phyloP scores from a whole-genome alignment of 179 eudicot species.

The Actinidia chinensis region DNA sequence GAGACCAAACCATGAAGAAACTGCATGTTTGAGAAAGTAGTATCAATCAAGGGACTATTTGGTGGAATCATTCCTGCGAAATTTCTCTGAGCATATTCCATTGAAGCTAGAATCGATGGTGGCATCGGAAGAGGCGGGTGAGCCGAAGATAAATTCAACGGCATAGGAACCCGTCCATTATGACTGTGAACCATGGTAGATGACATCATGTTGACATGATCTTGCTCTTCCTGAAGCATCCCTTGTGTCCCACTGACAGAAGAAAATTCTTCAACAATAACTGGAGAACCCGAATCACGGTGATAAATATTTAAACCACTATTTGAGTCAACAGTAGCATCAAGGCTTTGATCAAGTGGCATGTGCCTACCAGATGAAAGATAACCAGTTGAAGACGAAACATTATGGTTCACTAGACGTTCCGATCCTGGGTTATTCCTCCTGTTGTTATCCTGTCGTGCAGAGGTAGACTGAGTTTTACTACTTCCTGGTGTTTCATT shows the following conservation, averaged over 20 bases:
- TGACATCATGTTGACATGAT: constrained; percentile 75
- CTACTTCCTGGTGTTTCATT: constrained; percentile 42
- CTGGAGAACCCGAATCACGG: constrained; percentile 35
- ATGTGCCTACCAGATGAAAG: constrained; percentile 30
- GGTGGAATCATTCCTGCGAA: constrained; percentile 54
- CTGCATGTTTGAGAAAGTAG: constrained; percentile 63
- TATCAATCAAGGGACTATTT: constrained; percentile 53
- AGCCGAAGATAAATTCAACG: constrained; percentile 52
- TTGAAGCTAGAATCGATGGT: constrained; percentile 61
- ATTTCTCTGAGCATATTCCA: constrained; percentile 62
- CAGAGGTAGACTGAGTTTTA: constrained; percentile 37
- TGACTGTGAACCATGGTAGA: constrained; percentile 49
- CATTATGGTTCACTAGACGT: constrained; percentile 31
- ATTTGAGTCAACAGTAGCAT: constrained; percentile 36
- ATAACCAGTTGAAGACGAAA: constrained; percentile 43
- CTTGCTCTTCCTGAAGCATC: constrained; percentile 81
- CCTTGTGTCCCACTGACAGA: constrained; percentile 43
- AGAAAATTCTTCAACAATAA: constrained; percentile 40
- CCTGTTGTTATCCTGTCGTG: constrained; percentile 40
- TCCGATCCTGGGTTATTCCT: constrained; percentile 47
- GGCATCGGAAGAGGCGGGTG: constrained; percentile 61
- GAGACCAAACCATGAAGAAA: constrained; percentile 64
- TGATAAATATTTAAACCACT: constrained; percentile 33
- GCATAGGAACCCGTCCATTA: constrained; percentile 58
- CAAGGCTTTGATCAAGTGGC: constrained; percentile 36